Evolutionary conservation across 805 yeast genomes (phyloP).

Genomic region (Saccharomyces mikatae): DNA sequence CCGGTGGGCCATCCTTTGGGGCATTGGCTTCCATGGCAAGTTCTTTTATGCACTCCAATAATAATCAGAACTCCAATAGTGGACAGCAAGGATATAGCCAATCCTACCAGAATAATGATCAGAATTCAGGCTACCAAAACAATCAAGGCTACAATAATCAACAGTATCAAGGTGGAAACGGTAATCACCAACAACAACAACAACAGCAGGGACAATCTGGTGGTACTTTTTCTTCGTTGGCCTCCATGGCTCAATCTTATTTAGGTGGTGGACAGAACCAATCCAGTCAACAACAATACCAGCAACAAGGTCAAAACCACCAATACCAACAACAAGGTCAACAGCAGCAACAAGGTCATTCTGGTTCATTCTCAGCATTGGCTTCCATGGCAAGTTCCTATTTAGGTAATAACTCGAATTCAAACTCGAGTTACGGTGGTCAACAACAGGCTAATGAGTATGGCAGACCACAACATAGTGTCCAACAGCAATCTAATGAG

Average conservation of each 20-base stretch:
- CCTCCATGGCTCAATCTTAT: slow-evolving; percentile 11
- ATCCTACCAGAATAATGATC: too few species aligned
- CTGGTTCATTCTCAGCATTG: not conserved
- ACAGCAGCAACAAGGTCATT: not conserved
- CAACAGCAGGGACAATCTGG: slow-evolving; percentile 3
- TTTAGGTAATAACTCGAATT: slow-evolving; percentile 1
- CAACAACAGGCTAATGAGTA: slow-evolving; percentile 1
- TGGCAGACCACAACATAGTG: not conserved
- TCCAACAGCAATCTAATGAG: not conserved
- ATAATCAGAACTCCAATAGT: not conserved
- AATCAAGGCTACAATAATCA: slow-evolving; percentile 1
- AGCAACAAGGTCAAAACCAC: slow-evolving; percentile 1
- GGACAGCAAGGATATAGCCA: not conserved
- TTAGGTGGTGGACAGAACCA: slow-evolving; percentile 5
- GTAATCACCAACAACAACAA: slow-evolving; percentile 2
- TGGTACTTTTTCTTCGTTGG: slow-evolving; percentile 8
- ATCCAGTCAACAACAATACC: slow-evolving; percentile 1
- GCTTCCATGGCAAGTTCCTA: slow-evolving; percentile 5
- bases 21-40: slow-evolving; percentile 18
- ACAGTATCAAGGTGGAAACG: slow-evolving; percentile 3
- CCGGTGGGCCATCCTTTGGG: slow-evolving; percentile 12
- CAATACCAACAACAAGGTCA: slow-evolving; percentile 1
- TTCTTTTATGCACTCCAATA: slow-evolving; percentile 5
- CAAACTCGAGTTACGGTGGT: not conserved
- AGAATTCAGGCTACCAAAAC: not conserved